Conservation (phyloP, 768 basidiomycete genomes). For the Lactifluus subvellereus region DNA sequence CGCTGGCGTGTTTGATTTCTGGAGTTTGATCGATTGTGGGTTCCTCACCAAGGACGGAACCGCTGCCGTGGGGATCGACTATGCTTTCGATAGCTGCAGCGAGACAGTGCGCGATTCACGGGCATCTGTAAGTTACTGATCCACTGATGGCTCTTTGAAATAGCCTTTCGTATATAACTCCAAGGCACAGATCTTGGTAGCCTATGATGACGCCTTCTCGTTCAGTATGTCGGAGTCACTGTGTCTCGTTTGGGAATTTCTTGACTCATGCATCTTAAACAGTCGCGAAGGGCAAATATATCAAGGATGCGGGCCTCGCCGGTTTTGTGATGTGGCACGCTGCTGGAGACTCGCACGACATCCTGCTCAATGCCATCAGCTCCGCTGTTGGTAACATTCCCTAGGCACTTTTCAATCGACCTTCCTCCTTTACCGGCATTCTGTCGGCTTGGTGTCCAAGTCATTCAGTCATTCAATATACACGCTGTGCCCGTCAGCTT, state of each 20-base stretch:
- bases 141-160: not conserved
- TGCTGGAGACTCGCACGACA: slow-evolving; percentile 37
- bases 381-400: too few species aligned
- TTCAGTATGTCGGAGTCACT: slow-evolving; percentile 31
- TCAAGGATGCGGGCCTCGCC: slow-evolving; percentile 30
- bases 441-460: not conserved
- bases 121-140: not conserved
- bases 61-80: slow-evolving; percentile 38
- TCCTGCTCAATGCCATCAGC: slow-evolving; percentile 32
- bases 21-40: slow-evolving; percentile 15
- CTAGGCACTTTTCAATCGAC: not conserved
- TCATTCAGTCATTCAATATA: not conserved
- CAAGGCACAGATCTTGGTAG: slow-evolving; percentile 48
- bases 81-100: slow-evolving; percentile 59
- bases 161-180: slow-evolving; percentile 67
- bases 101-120: slow-evolving; percentile 52
- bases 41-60: slow-evolving; percentile 13
- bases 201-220: slow-evolving; percentile 59
- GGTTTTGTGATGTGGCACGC: slow-evolving; percentile 43
- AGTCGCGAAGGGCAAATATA: slow-evolving; percentile 40
- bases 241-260: not conserved
- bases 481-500: too few species aligned
- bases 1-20: slow-evolving; percentile 21
- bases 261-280: not conserved
- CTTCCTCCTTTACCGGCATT: not conserved